Evolutionary conservation across 2,329 filamentous ascomycete genomes (phyloP), one percentile per base, ranked within the genome.

Genomic region (Whalleya microplaca): DNA sequence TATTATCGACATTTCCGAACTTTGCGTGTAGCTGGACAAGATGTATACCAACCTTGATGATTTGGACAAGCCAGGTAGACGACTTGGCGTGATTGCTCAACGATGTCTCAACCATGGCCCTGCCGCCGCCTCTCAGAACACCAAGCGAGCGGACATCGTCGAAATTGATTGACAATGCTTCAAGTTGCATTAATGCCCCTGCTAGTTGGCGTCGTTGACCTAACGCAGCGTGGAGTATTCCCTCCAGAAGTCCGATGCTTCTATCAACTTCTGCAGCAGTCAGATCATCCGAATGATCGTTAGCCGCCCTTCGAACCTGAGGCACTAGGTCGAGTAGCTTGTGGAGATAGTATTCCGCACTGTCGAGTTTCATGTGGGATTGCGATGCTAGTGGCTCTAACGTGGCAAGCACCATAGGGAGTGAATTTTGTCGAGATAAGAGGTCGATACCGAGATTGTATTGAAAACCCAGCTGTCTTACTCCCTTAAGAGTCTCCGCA

Each of bases 381-480:
- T 71, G 57, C n/a, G 71, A 64, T 16, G 68, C 49, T 7, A 84
- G 61, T 59, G 80, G 65, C 32, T 76, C 68, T 2, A 80, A 81
- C 5, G 78, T 80, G 1, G 91, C 83, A 23, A 99, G 80, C 1
- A 97, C 80, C 4, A 82, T 75, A 5, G 90, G 82, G 7, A 91
- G 78, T 0, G 90, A 89, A 23, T 84, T 80, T 72, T 99, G 95
- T 51, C 85, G 85, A 41, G 83, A 82, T 18, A 98, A 79, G 43
- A 88, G 80, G 68, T 90, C 86, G 14, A 86, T 87, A 62, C 89
- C 86, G 16, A 96, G 79, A 69, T 96, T 97, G 50, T 88, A 86
- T 66, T 88, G 89, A 66, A 99, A 84, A 3, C 95, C 95, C 94
- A 99, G 98, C 55, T 88, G 84, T 37, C 92, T 86, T 23, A 97